Evolutionary conservation across 805 yeast genomes (phyloP).

Genomic region (Candida vartiovaarae): DNA sequence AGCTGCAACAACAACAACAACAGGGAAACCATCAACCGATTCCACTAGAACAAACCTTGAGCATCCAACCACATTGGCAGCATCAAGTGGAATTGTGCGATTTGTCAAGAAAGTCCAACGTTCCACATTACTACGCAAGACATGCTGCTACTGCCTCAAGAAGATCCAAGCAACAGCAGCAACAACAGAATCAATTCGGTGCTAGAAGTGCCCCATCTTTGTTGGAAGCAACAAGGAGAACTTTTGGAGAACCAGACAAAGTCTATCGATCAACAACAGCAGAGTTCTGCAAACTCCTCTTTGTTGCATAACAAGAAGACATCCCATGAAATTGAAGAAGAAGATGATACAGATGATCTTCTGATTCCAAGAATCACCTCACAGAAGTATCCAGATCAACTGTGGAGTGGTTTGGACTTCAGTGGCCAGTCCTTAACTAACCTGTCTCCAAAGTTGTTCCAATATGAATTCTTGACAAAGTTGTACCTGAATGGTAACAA

Average conservation of each 20-base stretch:
- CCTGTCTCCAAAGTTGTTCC: slow-evolving; percentile 67
- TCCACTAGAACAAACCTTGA: slow-evolving; percentile 28
- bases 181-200: neutral
- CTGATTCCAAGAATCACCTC: slow-evolving; percentile 60
- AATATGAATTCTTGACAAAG: slow-evolving; percentile 78
- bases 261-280: slow-evolving; percentile 2
- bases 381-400: slow-evolving; percentile 51
- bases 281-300: slow-evolving; percentile 14
- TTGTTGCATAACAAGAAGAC: slow-evolving; percentile 34
- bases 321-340: slow-evolving; percentile 30
- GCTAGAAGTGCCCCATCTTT: neutral
- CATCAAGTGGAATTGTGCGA: slow-evolving; percentile 72
- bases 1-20: slow-evolving; percentile 24
- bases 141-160: slow-evolving; percentile 68
- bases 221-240: neutral
- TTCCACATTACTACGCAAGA: slow-evolving; percentile 79
- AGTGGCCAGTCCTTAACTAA: slow-evolving; percentile 80
- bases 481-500: slow-evolving; percentile 84
- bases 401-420: slow-evolving; percentile 91
- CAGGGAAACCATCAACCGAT: slow-evolving; percentile 15
- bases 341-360: slow-evolving; percentile 41
- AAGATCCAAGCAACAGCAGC: slow-evolving; percentile 20
- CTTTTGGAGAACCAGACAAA: neutral
- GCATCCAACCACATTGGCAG: slow-evolving; percentile 55
- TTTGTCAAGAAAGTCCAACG: slow-evolving; percentile 56